phyloP scores from a whole-genome alignment of 2,329 filamentous ascomycete species.

The Colletotrichum brevisporum region DNA sequence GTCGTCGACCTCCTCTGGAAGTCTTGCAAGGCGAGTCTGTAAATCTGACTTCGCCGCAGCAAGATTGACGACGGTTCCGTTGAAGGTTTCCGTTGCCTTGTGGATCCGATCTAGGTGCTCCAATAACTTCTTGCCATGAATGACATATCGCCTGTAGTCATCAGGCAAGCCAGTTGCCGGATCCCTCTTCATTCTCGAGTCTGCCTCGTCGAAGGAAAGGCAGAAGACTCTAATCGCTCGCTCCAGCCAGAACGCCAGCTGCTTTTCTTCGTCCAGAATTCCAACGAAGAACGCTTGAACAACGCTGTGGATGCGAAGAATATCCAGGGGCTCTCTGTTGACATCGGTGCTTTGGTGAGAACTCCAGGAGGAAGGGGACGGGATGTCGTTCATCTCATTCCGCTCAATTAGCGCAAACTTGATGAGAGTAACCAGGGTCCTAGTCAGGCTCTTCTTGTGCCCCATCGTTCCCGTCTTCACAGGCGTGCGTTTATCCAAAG shows the following conservation, averaged over 20 bases:
- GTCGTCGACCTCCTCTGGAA: constrained; percentile 58
- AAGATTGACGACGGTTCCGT: constrained; percentile 48
- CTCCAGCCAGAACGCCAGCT: constrained; percentile 64
- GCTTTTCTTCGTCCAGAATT: constrained; percentile 56
- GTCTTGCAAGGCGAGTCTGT: constrained; percentile 52
- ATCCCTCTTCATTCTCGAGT: constrained; percentile 58
- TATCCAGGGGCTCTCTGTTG: constrained; percentile 60
- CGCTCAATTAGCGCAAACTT: constrained; percentile 67
- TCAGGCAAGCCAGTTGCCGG: constrained; percentile 58
- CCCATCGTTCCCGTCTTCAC: constrained; percentile 55
- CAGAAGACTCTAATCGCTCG: constrained; percentile 64
- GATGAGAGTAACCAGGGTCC: constrained; percentile 65
- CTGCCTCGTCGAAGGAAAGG: constrained; percentile 62
- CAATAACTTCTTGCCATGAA: constrained; percentile 64
- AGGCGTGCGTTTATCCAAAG: constrained; percentile 60
- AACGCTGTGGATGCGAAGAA: constrained; percentile 65
- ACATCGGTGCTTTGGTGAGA: constrained; percentile 48
- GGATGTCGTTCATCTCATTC: constrained; percentile 60
- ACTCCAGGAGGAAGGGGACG: constrained; percentile 57
- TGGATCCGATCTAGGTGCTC: constrained; percentile 56
- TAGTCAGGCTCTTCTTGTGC: constrained; percentile 57
- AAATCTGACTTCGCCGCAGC: constrained; percentile 50
- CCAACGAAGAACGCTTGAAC: constrained; percentile 68
- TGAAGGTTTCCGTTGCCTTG: constrained; percentile 24
- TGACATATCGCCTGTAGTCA: constrained; percentile 66